These are phyloP conservation scores for Podila clonocystis DNA, from an alignment of 192 early-diverging fungal species.

Conservation along the genomic window DNA sequence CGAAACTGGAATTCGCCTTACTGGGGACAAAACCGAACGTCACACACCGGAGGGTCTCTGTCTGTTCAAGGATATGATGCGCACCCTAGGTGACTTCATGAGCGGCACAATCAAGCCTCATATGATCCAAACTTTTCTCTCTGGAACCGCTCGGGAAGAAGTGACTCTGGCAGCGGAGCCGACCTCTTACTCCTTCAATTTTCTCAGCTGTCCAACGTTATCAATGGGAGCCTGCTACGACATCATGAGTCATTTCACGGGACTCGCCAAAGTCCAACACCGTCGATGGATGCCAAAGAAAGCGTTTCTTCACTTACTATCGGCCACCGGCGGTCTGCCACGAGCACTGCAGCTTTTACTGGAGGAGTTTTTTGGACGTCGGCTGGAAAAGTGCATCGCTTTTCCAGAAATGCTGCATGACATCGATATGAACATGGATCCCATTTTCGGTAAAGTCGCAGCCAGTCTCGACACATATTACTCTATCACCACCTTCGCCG, in stretches of 20 bases:
- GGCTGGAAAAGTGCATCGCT: neutral
- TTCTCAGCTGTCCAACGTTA: constrained; percentile 16
- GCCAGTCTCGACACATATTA: neutral
- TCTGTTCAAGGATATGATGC: constrained; percentile 16
- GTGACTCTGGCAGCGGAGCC: constrained; percentile 12
- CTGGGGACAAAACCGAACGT: constrained; percentile 6
- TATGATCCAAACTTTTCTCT: constrained; percentile 24
- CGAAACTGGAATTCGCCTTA: constrained; percentile 3
- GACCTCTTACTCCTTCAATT: constrained; percentile 22
- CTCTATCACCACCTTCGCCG: neutral
- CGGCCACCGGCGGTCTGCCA: constrained; percentile 9
- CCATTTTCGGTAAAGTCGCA: neutral
- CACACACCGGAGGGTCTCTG: constrained; percentile 2
- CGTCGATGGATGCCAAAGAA: constrained; percentile 6
- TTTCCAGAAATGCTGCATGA: neutral
- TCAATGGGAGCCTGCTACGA: constrained; percentile 17
- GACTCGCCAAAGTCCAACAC: neutral
- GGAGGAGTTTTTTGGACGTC: constrained; percentile 12
- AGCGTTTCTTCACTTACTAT: constrained; percentile 6
- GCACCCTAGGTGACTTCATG: constrained; percentile 13
- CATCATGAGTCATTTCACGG: constrained; percentile 12
- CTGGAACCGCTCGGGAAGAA: constrained; percentile 9
- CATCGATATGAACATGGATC: neutral
- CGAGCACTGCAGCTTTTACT: constrained; percentile 10
- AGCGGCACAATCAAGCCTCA: neutral